Evolutionary conservation across 2,329 filamentous ascomycete species (phyloP).

Genomic region (Xylariomycetidae sp.): DNA sequence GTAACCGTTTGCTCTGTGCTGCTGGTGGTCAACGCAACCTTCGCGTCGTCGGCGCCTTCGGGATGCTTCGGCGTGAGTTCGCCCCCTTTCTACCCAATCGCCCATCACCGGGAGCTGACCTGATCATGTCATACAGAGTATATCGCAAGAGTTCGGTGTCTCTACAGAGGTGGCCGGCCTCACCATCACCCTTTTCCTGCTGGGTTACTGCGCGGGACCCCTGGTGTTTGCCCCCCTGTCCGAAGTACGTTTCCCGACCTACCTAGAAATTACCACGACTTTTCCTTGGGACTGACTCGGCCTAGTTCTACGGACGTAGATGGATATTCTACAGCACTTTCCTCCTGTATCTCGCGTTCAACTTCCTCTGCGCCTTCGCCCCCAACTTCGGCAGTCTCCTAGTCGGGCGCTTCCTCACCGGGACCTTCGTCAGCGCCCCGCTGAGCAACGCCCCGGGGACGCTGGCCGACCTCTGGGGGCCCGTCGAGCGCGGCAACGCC

Average conservation of each 20-base stretch:
- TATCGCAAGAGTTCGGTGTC: constrained; percentile 41
- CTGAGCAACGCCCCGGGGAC: constrained; percentile 42
- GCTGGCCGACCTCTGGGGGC: constrained; percentile 49
- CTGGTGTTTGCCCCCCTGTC: constrained; percentile 53
- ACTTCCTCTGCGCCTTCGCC: constrained; percentile 50
- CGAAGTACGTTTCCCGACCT: no score
- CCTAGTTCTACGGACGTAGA: constrained; percentile 45
- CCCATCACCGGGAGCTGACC: no score
- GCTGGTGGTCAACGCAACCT: constrained; percentile 52
- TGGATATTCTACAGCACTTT: constrained; percentile 50
- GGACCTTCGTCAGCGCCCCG: constrained; percentile 41
- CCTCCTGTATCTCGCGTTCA: constrained; percentile 44
- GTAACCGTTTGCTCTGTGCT: constrained; percentile 38
- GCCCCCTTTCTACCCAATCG: constrained; percentile 7
- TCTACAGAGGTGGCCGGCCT: constrained; percentile 43
- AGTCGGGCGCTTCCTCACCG: constrained; percentile 50
- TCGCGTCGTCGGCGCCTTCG: constrained; percentile 40
- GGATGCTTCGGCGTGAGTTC: constrained; percentile 27
- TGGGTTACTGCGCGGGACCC: constrained; percentile 55
- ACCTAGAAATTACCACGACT: no score
- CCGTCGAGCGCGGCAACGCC: constrained; percentile 46
- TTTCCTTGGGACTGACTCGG: no score
- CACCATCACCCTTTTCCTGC: constrained; percentile 49
- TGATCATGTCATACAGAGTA: constrained; percentile 34
- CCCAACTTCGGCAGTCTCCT: constrained; percentile 49